Percentiles rank a stretch among this genome's conserved stretches.
Evolutionary conservation across 148 eudicot genomes (phyloP).

Genomic region (Gaultheria prostrata): DNA sequence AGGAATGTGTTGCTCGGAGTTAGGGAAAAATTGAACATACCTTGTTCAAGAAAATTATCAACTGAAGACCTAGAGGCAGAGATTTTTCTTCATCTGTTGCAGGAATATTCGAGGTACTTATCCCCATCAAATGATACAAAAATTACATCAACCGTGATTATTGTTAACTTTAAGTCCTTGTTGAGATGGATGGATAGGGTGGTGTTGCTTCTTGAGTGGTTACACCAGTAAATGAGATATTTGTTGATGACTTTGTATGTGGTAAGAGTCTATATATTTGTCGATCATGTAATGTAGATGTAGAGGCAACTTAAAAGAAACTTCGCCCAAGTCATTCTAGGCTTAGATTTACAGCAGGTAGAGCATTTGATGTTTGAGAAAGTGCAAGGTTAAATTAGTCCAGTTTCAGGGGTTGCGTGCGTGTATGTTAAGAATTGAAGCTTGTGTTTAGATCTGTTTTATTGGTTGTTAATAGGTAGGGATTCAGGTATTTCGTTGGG

Average conservation of each 20-base stretch:
- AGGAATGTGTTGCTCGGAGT: constrained; percentile 80
- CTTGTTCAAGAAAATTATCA: constrained; percentile 71
- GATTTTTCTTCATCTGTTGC: constrained; percentile 77
- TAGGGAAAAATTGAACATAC: constrained; percentile 65
- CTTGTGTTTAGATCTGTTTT: background rate
- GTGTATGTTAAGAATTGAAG: background rate
- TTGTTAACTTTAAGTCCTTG: background rate
- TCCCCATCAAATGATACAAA: background rate
- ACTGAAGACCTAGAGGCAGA: constrained; percentile 87
- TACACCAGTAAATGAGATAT: background rate
- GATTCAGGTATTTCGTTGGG: background rate
- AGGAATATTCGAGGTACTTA: constrained; percentile 64
- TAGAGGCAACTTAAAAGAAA: background rate
- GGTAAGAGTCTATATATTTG: background rate
- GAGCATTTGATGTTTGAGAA: background rate
- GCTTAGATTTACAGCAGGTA: background rate
- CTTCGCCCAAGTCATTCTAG: background rate
- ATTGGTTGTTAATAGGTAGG: background rate
- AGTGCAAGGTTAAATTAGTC: background rate
- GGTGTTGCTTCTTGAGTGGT: background rate
- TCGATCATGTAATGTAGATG: background rate
- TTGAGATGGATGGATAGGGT: constrained; percentile 7
- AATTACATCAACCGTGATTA: background rate
- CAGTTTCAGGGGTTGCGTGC: background rate
- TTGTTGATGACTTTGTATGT: background rate